phyloP scores from a whole-genome alignment of 192 early-diverging fungal species.

The Coemansia sp. region DNA sequence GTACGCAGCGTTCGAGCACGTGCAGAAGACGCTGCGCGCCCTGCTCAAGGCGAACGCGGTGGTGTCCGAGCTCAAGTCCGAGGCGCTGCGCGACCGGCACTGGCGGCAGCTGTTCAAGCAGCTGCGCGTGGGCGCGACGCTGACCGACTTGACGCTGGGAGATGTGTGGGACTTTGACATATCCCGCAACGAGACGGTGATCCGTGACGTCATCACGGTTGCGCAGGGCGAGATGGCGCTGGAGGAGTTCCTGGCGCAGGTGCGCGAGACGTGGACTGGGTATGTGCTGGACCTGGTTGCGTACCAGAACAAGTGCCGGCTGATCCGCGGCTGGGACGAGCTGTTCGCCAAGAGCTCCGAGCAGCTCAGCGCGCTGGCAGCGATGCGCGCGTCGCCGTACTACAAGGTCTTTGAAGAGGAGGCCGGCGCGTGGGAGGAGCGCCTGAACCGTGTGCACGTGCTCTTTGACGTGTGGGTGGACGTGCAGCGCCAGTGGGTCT shows the following conservation, averaged over 20 bases:
- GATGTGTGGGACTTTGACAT: constrained; percentile 95
- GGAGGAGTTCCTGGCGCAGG: constrained; percentile 95
- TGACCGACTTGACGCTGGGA: constrained; percentile 90
- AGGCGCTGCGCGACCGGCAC: constrained; percentile 94
- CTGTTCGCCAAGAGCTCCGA: constrained; percentile 95
- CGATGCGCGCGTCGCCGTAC: constrained; percentile 97
- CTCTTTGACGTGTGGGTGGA: constrained; percentile 99
- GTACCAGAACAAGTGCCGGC: constrained; percentile 96
- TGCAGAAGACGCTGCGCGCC: constrained; percentile 79
- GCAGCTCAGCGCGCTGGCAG: constrained; percentile 89
- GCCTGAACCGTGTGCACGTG: constrained; percentile 91
- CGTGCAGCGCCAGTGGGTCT: constrained; percentile 99
- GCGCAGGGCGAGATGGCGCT: constrained; percentile 99
- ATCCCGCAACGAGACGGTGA: constrained; percentile 76
- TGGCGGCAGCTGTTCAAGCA: constrained; percentile 93
- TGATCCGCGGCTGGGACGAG: constrained; percentile 98
- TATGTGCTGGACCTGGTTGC: constrained; percentile 93
- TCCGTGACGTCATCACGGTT: constrained; percentile 85
- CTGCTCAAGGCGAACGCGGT: constrained; percentile 80
- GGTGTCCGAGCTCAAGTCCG: constrained; percentile 90
- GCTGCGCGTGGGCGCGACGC: constrained; percentile 67
- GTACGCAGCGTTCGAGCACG: constrained; percentile 95
- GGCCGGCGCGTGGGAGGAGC: constrained; percentile 92
- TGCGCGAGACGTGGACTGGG: constrained; percentile 87
- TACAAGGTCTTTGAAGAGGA: constrained; percentile 99